These are phyloP conservation scores for Cladophialophora yegresii DNA, from an alignment of 2,329 filamentous ascomycete genomes.

Conservation along the genomic window DNA sequence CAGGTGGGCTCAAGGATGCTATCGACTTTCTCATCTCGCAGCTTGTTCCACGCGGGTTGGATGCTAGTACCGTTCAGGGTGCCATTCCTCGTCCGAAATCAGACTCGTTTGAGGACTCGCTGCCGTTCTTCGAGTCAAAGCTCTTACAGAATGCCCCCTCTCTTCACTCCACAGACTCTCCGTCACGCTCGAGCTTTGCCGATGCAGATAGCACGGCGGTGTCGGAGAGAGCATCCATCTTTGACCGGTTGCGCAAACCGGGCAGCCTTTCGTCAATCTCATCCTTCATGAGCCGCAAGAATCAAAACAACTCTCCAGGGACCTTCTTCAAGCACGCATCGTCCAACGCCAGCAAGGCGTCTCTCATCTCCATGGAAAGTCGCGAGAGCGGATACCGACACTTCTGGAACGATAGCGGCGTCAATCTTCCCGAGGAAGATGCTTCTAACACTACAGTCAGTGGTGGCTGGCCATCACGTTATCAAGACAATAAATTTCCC, in stretches of 20 bases:
- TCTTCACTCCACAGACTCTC: slow-evolving; percentile 79
- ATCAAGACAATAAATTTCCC: slow-evolving; percentile 65
- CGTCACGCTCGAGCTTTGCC: slow-evolving; percentile 79
- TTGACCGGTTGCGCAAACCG: slow-evolving; percentile 91
- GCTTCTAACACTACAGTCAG: slow-evolving; percentile 61
- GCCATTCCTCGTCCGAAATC: slow-evolving; percentile 98
- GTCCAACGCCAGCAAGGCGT: slow-evolving; percentile 88
- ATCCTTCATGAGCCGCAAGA: slow-evolving; percentile 96
- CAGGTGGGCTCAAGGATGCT: slow-evolving; percentile 89
- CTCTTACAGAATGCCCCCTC: slow-evolving; percentile 88
- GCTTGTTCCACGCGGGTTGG: slow-evolving; percentile 84
- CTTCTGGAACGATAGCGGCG: slow-evolving; percentile 96
- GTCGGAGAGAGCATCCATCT: slow-evolving; percentile 77
- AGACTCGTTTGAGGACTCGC: slow-evolving; percentile 94
- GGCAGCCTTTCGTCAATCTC: slow-evolving; percentile 92
- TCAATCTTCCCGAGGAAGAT: slow-evolving; percentile 90
- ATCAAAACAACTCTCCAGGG: slow-evolving; percentile 80
- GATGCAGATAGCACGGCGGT: slow-evolving; percentile 61
- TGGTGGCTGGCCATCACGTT: slow-evolving; percentile 54
- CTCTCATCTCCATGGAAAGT: slow-evolving; percentile 92
- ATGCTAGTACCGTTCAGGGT: slow-evolving; percentile 82
- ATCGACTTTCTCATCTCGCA: slow-evolving; percentile 90
- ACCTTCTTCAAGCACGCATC: slow-evolving; percentile 92
- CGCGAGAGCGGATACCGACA: slow-evolving; percentile 93
- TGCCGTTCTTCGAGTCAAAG: slow-evolving; percentile 97